These are phyloP conservation scores for Talaromyces sp. DNA, from an alignment of 2,329 filamentous ascomycete genomes.

Conservation along the genomic window DNA sequence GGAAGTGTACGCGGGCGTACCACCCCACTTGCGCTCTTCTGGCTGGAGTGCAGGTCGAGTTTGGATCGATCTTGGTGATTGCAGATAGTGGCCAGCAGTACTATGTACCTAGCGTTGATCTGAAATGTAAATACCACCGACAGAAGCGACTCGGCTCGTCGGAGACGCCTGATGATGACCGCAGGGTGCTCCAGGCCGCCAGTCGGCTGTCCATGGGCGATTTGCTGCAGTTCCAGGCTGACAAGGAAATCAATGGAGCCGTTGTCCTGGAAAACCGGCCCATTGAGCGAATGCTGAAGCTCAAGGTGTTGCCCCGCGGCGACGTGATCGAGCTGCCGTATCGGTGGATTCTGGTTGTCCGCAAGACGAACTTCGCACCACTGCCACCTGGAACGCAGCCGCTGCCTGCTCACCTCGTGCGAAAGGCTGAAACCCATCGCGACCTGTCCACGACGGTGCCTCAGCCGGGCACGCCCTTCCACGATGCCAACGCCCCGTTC, in stretches of 20 bases:
- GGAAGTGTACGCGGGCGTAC: slow-evolving; percentile 89
- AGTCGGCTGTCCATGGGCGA: slow-evolving; percentile 66
- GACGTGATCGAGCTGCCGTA: slow-evolving; percentile 61
- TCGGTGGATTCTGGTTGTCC: slow-evolving; percentile 48
- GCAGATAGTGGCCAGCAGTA: slow-evolving; percentile 90
- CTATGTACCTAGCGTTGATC: slow-evolving; percentile 84
- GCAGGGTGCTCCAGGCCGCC: slow-evolving; percentile 65
- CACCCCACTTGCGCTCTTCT: slow-evolving; percentile 92
- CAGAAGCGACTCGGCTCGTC: slow-evolving; percentile 76
- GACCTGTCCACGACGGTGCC: slow-evolving; percentile 60
- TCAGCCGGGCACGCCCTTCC: slow-evolving; percentile 63
- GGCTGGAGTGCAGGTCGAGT: slow-evolving; percentile 86
- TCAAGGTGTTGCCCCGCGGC: slow-evolving; percentile 75
- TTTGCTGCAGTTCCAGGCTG: slow-evolving; percentile 80
- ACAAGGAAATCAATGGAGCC: slow-evolving; percentile 85
- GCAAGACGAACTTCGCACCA: slow-evolving; percentile 48
- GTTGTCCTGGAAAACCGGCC: slow-evolving; percentile 77
- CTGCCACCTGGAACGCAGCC: slow-evolving; percentile 46
- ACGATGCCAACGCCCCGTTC: slow-evolving; percentile 53
- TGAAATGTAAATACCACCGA: slow-evolving; percentile 91
- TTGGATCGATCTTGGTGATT: slow-evolving; percentile 78
- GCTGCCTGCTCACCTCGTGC: slow-evolving; percentile 46
- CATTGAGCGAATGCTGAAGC: slow-evolving; percentile 69
- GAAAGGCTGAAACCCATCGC: slow-evolving; percentile 51
- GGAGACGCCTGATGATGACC: slow-evolving; percentile 62